Base-by-base conservation (phyloP, 148 eudicot genomes). In the Linanthus parryae region DNA sequence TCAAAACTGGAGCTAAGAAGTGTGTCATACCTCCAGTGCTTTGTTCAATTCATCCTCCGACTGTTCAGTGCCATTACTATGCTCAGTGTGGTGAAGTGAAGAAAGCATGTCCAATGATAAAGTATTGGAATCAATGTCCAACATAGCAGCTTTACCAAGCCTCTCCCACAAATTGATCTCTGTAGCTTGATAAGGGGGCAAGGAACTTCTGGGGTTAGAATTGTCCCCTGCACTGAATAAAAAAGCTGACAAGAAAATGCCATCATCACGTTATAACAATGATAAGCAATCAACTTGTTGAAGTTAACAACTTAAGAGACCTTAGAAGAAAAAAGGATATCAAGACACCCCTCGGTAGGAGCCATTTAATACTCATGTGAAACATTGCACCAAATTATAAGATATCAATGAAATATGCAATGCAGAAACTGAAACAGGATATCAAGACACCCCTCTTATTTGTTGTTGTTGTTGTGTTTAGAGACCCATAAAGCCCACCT, bases 31-130 rank as follows among this genome's bases (percentile, higher is more conserved):
- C 99, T 94, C 99, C 31, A 84, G 66, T 51, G 95, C 61, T 66
- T 80, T 92, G 73, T 70, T 73, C 72, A 73, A 77, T 48, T 94
- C 99, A 67, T 92, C 99, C 44, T 94, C 99, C 48, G 96, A 77
- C 36, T 69, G 85, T 14, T 92, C 99, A 41, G 84, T 73, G 37
- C 85, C 72, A 66, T 80, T 68, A 64, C 84, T 76, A 63, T 84
- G 84, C 68, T 94, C 96, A 40, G 95, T 77, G 64, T 82, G 99
- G 70, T 88, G 94, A 70, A 94, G 91, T 29, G 99, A 88, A 52
- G 91, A 94, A 59, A 94, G 96, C 69, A 69, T 75, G 65, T 70
- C 77, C 99, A 96, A 94, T 15, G 95, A 70, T 25, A 94, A 94
- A 52, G 88, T 64, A 68, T 74, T 80, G n/a, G 96, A 80, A 62